Evolutionary conservation across 352 stramenopile genomes (phyloP), one percentile per base, ranked within the genome.

Genomic region (Phytophthora crassamura): DNA sequence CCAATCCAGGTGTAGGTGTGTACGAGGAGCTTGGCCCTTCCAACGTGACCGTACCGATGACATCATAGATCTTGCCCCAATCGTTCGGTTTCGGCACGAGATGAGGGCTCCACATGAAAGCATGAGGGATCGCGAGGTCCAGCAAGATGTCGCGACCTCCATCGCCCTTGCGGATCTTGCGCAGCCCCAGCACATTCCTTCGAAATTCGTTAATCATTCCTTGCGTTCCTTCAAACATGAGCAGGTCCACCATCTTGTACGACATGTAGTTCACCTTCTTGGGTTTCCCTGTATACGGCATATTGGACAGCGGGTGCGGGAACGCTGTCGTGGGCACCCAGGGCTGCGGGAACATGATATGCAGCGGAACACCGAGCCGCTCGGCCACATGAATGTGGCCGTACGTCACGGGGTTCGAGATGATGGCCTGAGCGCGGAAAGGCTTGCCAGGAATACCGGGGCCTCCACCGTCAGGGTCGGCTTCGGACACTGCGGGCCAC

Each of bases 301-400:
- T 70, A 16, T 93, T 94, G 28, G 84, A 79, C 30, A 98, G 76
- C 8, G 93, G 94, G 56, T 98, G 93, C 7, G 93, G 91, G 72
- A 97, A 98, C n/a, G 75, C 80, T 34, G 75, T 77, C 2, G 93
- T 98, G 16, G 90, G 90, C 0, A 83, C 79, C 88, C 91, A 98
- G 12, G 92, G 93, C 65, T 98, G 88, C 1, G 90, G 89, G 58
- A 97, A 98, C 90, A 98, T 97, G 43, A 98, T 97, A 72, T 98
- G 95, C 33, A 98, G 70, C 16, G 94, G 93, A 11, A 98, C 89
- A 4, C 86, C 91, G 2, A 98, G 82, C 5, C 87, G 81, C 67
- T 98, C 95, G 0, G 92, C 94, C 5, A 98, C 93, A 71, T 98
- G 93, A 40, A 97, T 90, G 67, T 98, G 93, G 8, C 90, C 93